These are phyloP conservation scores for Earliella scabrosa DNA, from an alignment of 1,284 basidiomycete species.

Conservation along the genomic window DNA sequence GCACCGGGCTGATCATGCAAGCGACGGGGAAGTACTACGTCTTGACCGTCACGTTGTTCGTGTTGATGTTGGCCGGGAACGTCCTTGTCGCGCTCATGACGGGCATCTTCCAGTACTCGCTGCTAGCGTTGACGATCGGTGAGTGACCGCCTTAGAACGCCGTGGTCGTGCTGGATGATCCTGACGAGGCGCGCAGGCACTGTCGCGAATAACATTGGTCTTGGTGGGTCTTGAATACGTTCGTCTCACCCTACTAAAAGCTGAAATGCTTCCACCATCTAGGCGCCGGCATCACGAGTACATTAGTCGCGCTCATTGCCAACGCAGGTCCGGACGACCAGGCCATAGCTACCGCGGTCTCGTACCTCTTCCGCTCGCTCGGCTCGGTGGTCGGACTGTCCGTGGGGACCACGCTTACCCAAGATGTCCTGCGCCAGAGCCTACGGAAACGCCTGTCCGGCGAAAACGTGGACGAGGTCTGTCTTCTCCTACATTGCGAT, in stretches of 20 bases:
- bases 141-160: conserved; percentile 9
- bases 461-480: conserved; percentile 52
- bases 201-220: conserved; percentile 47
- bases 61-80: conserved; percentile 45
- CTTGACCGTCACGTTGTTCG: conserved; percentile 50
- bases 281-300: conserved; percentile 59
- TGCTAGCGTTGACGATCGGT: conserved; percentile 47
- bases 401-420: conserved; percentile 56
- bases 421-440: conserved; percentile 49
- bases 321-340: conserved; percentile 64
- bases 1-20: conserved; percentile 59
- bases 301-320: conserved; percentile 61
- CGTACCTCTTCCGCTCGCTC: conserved; percentile 68
- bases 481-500: conserved; percentile 3
- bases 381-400: conserved; percentile 62
- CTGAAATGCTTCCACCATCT: too few species aligned
- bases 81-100: conserved; percentile 42
- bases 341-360: conserved; percentile 67
- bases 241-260: not conserved
- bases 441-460: conserved; percentile 47
- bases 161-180: not conserved
- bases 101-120: conserved; percentile 40
- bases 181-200: conserved; percentile 39
- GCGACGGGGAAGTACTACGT: conserved; percentile 59
- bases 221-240: conserved; percentile 38